phyloP scores from a whole-genome alignment of 805 yeast genomes.

The Candida ficus region DNA sequence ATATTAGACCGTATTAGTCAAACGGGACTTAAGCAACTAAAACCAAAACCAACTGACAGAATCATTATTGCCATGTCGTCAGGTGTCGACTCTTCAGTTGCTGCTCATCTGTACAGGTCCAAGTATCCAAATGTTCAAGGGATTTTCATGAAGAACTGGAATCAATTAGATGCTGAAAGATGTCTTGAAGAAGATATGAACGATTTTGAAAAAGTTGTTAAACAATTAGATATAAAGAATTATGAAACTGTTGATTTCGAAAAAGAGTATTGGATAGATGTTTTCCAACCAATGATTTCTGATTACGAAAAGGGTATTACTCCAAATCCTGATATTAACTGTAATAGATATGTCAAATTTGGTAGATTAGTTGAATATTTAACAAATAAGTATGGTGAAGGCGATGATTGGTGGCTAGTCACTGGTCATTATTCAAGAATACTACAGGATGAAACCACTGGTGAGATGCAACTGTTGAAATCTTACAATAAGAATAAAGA shows the following conservation, averaged over 20 bases:
- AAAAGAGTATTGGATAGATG: constrained; percentile 87
- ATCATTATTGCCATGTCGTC: constrained; percentile 90
- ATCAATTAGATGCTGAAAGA: constrained; percentile 37
- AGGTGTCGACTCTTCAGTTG: constrained; percentile 92
- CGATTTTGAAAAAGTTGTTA: constrained; percentile 65
- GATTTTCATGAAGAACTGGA: constrained; percentile 83
- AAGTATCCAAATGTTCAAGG: constrained; percentile 65
- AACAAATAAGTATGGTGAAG: constrained; percentile 28
- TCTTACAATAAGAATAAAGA: constrained; percentile 64
- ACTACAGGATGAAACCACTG: constrained; percentile 29
- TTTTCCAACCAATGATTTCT: constrained; percentile 87
- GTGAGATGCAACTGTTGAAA: constrained; percentile 45
- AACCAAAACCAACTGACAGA: constrained; percentile 49
- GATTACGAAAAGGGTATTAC: constrained; percentile 69
- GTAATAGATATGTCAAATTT: constrained; percentile 83
- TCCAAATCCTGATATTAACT: constrained; percentile 92
- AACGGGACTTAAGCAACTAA: constrained; percentile 28
- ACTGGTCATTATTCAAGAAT: constrained; percentile 80
- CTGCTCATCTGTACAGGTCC: constrained; percentile 60
- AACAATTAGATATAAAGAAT: constrained; percentile 50
- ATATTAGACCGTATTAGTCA: neutral
- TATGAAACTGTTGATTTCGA: constrained; percentile 81
- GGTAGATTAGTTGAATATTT: constrained; percentile 67
- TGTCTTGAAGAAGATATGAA: constrained; percentile 90
- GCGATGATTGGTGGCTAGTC: constrained; percentile 70